Conservation (phyloP, 1,284 basidiomycete species). For the Phylloboletellus chloephorus region DNA sequence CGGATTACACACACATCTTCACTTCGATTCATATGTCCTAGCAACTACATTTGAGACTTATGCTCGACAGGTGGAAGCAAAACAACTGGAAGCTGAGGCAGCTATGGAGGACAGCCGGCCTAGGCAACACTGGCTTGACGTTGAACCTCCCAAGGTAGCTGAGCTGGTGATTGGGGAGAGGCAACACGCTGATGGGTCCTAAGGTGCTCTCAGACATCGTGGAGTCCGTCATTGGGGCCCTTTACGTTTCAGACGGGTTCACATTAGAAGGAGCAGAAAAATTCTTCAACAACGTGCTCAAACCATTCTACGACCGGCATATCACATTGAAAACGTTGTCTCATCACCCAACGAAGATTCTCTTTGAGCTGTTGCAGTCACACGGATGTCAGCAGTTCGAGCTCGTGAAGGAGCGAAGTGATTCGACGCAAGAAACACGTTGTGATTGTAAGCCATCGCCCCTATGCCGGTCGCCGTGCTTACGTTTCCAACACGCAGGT, state of each 20-base stretch:
- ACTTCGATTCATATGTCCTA: conserved; percentile 51
- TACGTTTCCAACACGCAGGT: conserved; percentile 38
- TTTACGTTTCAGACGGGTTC: conserved; percentile 71
- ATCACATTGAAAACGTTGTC: conserved; percentile 65
- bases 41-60: conserved; percentile 50
- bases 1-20: conserved; percentile 57
- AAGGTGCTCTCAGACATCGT: conserved; percentile 72
- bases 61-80: conserved; percentile 42
- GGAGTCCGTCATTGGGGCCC: conserved; percentile 69
- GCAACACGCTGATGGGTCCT: conserved; percentile 13
- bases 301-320: conserved; percentile 70
- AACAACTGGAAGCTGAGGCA: conserved; percentile 48
- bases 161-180: neutral
- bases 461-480: conserved; percentile 4
- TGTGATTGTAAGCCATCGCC: conserved; percentile 44
- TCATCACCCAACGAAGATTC: conserved; percentile 65
- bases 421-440: conserved; percentile 32
- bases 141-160: conserved; percentile 69
- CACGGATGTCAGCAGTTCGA: conserved; percentile 61
- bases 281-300: conserved; percentile 60
- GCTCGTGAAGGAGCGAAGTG: conserved; percentile 44
- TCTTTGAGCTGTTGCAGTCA: conserved; percentile 68
- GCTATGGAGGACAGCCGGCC: conserved; percentile 43
- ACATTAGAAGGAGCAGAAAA: conserved; percentile 51
- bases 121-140: conserved; percentile 71